These are phyloP conservation scores for Hymenoscyphus fraxineus DNA, from an alignment of 2,329 filamentous ascomycete species.

Conservation along the genomic window DNA sequence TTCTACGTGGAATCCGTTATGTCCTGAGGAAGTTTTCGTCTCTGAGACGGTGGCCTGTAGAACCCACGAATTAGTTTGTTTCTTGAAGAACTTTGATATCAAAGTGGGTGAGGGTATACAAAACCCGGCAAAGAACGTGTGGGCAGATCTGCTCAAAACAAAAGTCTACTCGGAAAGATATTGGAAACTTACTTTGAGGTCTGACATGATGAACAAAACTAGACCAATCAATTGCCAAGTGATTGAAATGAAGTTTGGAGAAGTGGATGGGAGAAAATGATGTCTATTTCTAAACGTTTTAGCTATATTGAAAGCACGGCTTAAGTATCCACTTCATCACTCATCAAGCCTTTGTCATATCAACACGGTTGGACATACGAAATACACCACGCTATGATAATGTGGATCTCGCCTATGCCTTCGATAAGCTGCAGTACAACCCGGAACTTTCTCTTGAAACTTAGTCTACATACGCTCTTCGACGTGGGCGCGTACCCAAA, in stretches of 20 bases:
- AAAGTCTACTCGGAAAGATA: no score
- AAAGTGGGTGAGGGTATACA: no score
- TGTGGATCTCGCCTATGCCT: not conserved
- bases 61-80: no score
- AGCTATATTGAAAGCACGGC: not conserved
- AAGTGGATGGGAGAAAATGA: not conserved
- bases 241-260: not conserved
- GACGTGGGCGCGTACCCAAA: no score
- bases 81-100: no score
- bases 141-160: no score
- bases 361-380: not conserved
- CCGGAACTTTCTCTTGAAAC: not conserved
- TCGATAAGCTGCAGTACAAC: not conserved
- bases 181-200: conserved; percentile 46
- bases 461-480: no score
- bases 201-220: conserved; percentile 51
- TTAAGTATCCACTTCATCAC: not conserved
- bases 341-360: no score
- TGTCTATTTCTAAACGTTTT: not conserved
- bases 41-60: conserved; percentile 53
- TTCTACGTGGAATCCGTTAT: conserved; percentile 61
- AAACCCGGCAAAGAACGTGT: no score
- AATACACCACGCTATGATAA: not conserved
- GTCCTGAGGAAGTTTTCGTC: conserved; percentile 44
- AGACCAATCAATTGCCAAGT: not conserved